A percentile compares a stretch with the other conserved stretches of the same genome.
These are phyloP conservation scores for Tulasnella sp. DNA, from an alignment of 768 basidiomycete genomes.

Conservation along the genomic window DNA sequence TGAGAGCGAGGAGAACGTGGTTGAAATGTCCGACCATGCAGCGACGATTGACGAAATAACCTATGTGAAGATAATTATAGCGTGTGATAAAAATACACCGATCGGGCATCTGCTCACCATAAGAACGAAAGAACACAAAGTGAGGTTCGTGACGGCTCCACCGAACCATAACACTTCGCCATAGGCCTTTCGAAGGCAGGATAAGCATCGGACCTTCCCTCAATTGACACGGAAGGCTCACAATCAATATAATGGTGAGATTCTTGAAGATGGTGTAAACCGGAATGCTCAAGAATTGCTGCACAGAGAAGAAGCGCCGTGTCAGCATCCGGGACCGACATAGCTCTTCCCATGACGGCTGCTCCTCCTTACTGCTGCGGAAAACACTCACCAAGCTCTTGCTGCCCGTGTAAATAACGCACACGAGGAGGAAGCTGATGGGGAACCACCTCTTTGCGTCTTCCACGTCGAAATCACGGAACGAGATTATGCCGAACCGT, in stretches of 20 bases:
- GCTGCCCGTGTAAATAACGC: slow-evolving; percentile 94
- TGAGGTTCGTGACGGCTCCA: slow-evolving; percentile 74
- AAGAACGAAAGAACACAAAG: slow-evolving; percentile 78
- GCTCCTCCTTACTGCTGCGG: background rate
- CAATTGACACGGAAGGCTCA: slow-evolving; percentile 29
- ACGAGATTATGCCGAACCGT: slow-evolving; percentile 63
- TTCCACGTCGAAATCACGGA: slow-evolving; percentile 67
- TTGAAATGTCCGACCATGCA: slow-evolving; percentile 82
- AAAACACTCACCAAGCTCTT: slow-evolving; percentile 74
- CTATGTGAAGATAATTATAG: slow-evolving; percentile 28
- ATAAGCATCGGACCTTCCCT: slow-evolving; percentile 1
- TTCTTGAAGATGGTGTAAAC: slow-evolving; percentile 99
- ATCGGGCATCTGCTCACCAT: slow-evolving; percentile 48
- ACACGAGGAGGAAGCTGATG: slow-evolving; percentile 81
- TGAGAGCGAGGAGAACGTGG: slow-evolving; percentile 24
- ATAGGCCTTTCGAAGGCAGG: slow-evolving; percentile 53
- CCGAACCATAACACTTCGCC: slow-evolving; percentile 98
- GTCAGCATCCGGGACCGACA: background rate
- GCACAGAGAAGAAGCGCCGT: slow-evolving; percentile 4
- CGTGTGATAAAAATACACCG: background rate
- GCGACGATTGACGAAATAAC: slow-evolving; percentile 89
- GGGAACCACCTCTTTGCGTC: slow-evolving; percentile 94
- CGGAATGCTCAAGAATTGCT: slow-evolving; percentile 97
- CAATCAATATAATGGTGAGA: slow-evolving; percentile 96
- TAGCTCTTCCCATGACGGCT: background rate